Base-by-base conservation (phyloP, 139 green algal genomes). In the Chloropicon primus region DNA sequence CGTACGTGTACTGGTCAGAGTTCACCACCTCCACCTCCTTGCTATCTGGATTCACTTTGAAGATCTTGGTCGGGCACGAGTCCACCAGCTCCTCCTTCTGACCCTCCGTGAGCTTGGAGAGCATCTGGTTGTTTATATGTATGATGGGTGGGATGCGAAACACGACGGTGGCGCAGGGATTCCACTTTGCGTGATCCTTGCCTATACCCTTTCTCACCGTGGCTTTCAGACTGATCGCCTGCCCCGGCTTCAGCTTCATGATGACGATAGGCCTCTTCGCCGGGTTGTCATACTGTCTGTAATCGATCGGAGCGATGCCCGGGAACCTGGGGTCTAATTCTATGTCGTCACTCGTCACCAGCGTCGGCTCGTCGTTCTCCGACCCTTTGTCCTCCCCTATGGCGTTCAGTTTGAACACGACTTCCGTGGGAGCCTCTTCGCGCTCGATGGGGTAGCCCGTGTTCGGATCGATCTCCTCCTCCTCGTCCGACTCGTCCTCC, bases 101-200 rank as follows among this genome's bases (percentile, higher is more conserved):
- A 24, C 88, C 84, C n/a, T 87, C 80, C 25, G 86, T 89, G 26
- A 97, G 81, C 27, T 85, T 89, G 22, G 85, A 81, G 84, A 94
- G 86, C 2, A 93, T 74, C 1, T 75, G 54, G 1, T 90, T 80
- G 80, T 96, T 93, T 73, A 98, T 91, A 28, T 62, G 84, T 74
- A 98, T 98, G 24, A 94, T 87, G 24, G 3, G 2, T 74, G 74
- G 86, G 74, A 98, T 80, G 25, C 87, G 78, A 81, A 91, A 96
- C 3, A 85, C 81, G 1, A 86, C 93, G 22, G 94, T 98, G 2
- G 93, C 92, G 23, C 95, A 92, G 1, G 95, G 95, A 22, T 91
- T 92, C 91, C 92, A 99, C 85, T 99, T 99, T 22, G 95, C 95
- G 79, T 99, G 95, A 84, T 99, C 95, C 81, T 98, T 98, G 25